These are phyloP conservation scores for Heimioporus sp. DNA, from an alignment of 768 basidiomycete genomes.

Conservation along the genomic window DNA sequence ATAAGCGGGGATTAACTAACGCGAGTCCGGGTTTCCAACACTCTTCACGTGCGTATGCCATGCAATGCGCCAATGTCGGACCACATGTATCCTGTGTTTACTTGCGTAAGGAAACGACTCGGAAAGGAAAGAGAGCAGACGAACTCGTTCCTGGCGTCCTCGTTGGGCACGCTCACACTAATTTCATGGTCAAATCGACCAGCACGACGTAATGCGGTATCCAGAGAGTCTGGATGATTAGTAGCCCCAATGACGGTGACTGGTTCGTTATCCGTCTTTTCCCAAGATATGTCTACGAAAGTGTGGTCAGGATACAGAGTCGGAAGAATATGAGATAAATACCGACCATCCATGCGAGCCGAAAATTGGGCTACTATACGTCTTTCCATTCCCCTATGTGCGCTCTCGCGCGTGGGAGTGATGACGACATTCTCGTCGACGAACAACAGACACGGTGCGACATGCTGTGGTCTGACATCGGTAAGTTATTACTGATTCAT, in stretches of 20 bases:
- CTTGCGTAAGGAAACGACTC: neutral
- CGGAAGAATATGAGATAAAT: neutral
- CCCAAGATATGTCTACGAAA: slow-evolving; percentile 91
- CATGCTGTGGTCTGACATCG: slow-evolving; percentile 47
- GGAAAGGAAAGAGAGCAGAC: slow-evolving; percentile 21
- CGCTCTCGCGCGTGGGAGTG: slow-evolving; percentile 95
- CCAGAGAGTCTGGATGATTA: slow-evolving; percentile 92
- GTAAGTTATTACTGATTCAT: neutral
- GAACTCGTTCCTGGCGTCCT: slow-evolving; percentile 85
- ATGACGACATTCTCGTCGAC: slow-evolving; percentile 99
- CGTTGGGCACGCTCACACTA: slow-evolving; percentile 94
- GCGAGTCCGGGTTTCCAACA: too few relatives aligned
- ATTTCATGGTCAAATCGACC: slow-evolving; percentile 98
- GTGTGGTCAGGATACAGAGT: too few relatives aligned
- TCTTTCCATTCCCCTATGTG: slow-evolving; percentile 97
- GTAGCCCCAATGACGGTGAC: slow-evolving; percentile 96
- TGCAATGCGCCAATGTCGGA: slow-evolving; percentile 92
- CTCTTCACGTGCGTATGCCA: slow-evolving; percentile 64
- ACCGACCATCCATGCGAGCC: slow-evolving; percentile 96
- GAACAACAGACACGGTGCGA: slow-evolving; percentile 91
- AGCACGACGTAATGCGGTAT: slow-evolving; percentile 88
- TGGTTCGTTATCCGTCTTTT: slow-evolving; percentile 88
- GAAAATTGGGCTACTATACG: slow-evolving; percentile 96
- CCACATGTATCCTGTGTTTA: slow-evolving; percentile 81
- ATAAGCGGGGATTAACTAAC: too few relatives aligned